A percentile compares a stretch with the other conserved stretches of the same genome.
phyloP scores from a whole-genome alignment of 306 rosid species.

The Begonia peltatifolia region DNA sequence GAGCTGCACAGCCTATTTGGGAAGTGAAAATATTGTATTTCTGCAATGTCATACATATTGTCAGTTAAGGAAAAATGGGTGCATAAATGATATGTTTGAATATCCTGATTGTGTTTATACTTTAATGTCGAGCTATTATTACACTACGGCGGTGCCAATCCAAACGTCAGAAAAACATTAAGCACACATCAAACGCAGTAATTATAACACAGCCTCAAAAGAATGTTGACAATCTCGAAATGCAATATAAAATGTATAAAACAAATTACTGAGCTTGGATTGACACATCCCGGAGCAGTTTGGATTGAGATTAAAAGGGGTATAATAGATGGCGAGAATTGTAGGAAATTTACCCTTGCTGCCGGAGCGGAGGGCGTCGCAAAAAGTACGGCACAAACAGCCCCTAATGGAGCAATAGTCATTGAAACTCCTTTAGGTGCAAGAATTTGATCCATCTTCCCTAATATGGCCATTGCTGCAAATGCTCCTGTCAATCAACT shows the following conservation, averaged over 20 bases:
- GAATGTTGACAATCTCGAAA: neutral
- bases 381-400: conserved; percentile 74
- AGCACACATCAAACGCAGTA: too few relatives aligned
- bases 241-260: neutral
- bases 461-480: conserved; percentile 78
- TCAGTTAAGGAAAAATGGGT: too few relatives aligned
- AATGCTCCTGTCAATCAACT: conserved; percentile 46
- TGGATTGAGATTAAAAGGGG: neutral
- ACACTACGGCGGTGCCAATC: neutral
- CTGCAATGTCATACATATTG: conserved; percentile 27
- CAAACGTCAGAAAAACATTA: neutral
- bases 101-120: too few relatives aligned
- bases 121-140: too few relatives aligned
- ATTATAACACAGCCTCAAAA: too few relatives aligned
- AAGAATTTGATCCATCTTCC: conserved; percentile 66
- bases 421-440: conserved; percentile 73
- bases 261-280: too few relatives aligned
- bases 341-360: conserved; percentile 39
- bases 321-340: neutral
- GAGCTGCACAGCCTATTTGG: conserved; percentile 87
- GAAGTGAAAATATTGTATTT: conserved; percentile 77
- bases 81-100: too few relatives aligned
- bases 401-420: conserved; percentile 78
- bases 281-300: neutral
- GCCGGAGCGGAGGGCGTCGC: conserved; percentile 70